phyloP scores from a whole-genome alignment of 805 yeast species.

The Pichia gijzeniarum region DNA sequence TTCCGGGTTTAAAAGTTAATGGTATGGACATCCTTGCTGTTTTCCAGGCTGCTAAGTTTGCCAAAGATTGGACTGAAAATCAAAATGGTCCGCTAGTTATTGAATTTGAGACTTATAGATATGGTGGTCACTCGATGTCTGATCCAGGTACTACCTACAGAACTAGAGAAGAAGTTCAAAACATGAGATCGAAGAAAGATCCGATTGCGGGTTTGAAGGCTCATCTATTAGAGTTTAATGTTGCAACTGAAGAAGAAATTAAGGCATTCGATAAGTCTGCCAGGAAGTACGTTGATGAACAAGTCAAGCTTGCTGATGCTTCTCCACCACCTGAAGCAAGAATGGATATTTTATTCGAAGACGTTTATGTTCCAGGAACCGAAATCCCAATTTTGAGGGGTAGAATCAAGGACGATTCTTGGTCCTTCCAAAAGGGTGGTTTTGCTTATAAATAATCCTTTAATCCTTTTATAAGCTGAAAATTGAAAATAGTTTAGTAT shows the following conservation, averaged over 20 bases:
- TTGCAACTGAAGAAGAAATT: slow-evolving; percentile 92
- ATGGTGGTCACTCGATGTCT: slow-evolving; percentile 99
- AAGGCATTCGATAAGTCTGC: slow-evolving; percentile 94
- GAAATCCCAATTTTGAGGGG: slow-evolving; percentile 94
- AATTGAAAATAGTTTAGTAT: too few relatives aligned
- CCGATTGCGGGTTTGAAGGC: slow-evolving; percentile 95
- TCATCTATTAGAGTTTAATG: slow-evolving; percentile 69
- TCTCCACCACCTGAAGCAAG: slow-evolving; percentile 94
- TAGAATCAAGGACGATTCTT: slow-evolving; percentile 91
- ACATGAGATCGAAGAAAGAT: slow-evolving; percentile 97
- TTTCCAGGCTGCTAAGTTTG: slow-evolving; percentile 93
- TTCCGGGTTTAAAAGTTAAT: slow-evolving; percentile 96
- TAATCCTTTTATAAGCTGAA: too few relatives aligned
- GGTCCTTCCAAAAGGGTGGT: slow-evolving; percentile 43
- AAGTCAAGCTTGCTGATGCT: slow-evolving; percentile 88
- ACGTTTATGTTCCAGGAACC: slow-evolving; percentile 90
- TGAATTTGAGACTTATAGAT: slow-evolving; percentile 98
- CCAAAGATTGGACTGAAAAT: slow-evolving; percentile 88
- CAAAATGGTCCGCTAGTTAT: slow-evolving; percentile 96
- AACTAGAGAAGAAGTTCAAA: slow-evolving; percentile 99
- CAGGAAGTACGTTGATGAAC: slow-evolving; percentile 91
- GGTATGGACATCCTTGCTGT: slow-evolving; percentile 98
- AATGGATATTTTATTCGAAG: slow-evolving; percentile 92
- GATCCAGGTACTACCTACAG: slow-evolving; percentile 99
- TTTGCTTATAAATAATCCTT: slow-evolving; percentile 31